Conservation (phyloP, 768 basidiomycete species). For the Pleurotus ostreatus region DNA sequence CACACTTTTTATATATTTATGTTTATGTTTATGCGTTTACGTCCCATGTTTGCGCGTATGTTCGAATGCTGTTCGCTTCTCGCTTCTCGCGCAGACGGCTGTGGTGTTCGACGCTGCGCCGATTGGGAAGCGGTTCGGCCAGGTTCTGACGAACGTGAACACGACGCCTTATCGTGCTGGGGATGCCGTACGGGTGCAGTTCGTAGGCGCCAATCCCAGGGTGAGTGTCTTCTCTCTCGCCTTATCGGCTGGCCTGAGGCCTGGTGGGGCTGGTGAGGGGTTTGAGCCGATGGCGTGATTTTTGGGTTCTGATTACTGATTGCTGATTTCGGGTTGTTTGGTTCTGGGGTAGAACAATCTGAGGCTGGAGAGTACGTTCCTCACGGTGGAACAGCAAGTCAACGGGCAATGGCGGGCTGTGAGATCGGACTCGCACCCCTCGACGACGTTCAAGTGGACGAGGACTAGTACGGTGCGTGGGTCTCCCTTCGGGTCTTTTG, state of each 20-base stretch:
- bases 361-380: conserved; percentile 67
- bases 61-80: too few relatives aligned
- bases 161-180: conserved; percentile 48
- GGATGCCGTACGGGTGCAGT: conserved; percentile 55
- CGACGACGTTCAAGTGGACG: conserved; percentile 64
- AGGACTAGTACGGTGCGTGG: conserved; percentile 49
- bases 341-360: conserved; percentile 59
- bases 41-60: not conserved
- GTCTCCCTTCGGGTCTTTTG: conserved; percentile 1
- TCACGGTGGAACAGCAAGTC: conserved; percentile 56
- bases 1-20: too few relatives aligned
- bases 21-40: not conserved
- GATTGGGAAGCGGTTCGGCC: conserved; percentile 57
- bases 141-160: conserved; percentile 52
- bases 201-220: conserved; percentile 77
- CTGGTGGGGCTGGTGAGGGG: too few relatives aligned
- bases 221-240: conserved; percentile 30
- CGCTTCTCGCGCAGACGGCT: conserved; percentile 34
- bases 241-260: too few relatives aligned
- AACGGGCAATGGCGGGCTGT: conserved; percentile 51
- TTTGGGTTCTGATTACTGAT: too few relatives aligned
- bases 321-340: not conserved
- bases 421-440: conserved; percentile 76
- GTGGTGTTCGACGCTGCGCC: conserved; percentile 62
- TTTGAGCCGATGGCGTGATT: too few relatives aligned